Percentiles rank a stretch among this genome's conserved stretches.
Conservation (phyloP, 805 yeast species). For the Metschnikowia kofuensis region DNA sequence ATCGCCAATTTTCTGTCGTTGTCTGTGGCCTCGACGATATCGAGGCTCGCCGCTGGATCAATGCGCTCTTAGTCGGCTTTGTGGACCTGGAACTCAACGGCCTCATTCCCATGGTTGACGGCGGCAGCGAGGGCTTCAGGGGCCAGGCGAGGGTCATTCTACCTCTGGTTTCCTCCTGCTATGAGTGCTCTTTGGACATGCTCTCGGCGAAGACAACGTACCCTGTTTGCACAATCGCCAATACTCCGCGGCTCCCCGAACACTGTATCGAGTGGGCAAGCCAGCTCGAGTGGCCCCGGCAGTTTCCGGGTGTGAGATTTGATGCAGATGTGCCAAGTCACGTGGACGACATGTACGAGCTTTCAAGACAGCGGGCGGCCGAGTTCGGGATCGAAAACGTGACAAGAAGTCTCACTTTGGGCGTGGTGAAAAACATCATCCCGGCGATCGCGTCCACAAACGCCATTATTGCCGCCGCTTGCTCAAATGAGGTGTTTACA, state of each 20-base stretch:
- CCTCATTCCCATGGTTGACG: slow-evolving; percentile 65
- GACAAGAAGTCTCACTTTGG: slow-evolving; percentile 67
- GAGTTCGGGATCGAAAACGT: slow-evolving; percentile 73
- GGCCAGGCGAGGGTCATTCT: slow-evolving; percentile 88
- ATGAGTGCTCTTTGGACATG: slow-evolving; percentile 84
- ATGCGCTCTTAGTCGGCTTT: slow-evolving; percentile 59
- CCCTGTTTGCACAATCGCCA: slow-evolving; percentile 92
- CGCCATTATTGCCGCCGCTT: slow-evolving; percentile 85
- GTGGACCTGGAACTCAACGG: slow-evolving; percentile 45
- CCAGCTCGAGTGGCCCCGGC: slow-evolving; percentile 67
- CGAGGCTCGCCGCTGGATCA: slow-evolving; percentile 90
- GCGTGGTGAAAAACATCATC: slow-evolving; percentile 86
- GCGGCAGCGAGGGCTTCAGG: slow-evolving; percentile 92
- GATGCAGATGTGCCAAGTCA: slow-evolving; percentile 71
- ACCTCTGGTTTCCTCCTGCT: slow-evolving; percentile 85
- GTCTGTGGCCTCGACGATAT: slow-evolving; percentile 88
- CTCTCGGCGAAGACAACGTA: slow-evolving; percentile 62
- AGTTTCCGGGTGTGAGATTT: slow-evolving; percentile 44
- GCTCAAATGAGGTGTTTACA: slow-evolving; percentile 84
- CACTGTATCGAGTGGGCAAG: slow-evolving; percentile 93
- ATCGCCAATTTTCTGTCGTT: slow-evolving; percentile 64
- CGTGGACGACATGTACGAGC: slow-evolving; percentile 57
- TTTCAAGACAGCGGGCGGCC: slow-evolving; percentile 57
- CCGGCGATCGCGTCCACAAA: slow-evolving; percentile 95
- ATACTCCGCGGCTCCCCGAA: slow-evolving; percentile 90